Conservation (phyloP, 202 grass and related monocot species). For the Saccharum hybrid region DNA sequence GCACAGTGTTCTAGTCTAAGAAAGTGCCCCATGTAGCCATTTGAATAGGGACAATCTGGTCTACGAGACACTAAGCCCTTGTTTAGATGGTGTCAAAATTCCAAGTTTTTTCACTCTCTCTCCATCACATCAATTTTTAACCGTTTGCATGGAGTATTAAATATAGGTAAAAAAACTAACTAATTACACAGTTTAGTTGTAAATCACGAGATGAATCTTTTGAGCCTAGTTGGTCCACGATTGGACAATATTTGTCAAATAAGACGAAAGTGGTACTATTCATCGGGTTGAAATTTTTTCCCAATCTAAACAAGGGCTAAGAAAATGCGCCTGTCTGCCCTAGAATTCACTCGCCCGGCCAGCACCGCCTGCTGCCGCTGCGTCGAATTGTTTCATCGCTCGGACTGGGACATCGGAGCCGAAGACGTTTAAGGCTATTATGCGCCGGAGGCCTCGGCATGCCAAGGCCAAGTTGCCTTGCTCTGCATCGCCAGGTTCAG, state of each 20-base stretch:
- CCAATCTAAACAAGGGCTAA: too few species aligned
- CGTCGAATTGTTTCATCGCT: slow-evolving; percentile 20
- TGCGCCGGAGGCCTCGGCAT: background rate
- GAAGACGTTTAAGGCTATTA: background rate
- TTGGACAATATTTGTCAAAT: too few species aligned
- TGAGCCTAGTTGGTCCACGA: too few species aligned
- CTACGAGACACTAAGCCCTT: background rate
- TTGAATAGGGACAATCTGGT: background rate
- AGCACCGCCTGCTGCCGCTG: background rate
- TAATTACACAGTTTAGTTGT: too few species aligned
- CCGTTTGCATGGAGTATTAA: too few species aligned
- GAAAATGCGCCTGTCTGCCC: background rate
- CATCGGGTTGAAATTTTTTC: too few species aligned
- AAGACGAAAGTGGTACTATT: too few species aligned
- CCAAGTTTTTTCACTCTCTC: too few species aligned
- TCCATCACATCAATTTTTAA: too few species aligned
- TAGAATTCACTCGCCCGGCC: background rate
- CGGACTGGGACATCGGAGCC: slow-evolving; percentile 9
- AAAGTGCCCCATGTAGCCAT: background rate
- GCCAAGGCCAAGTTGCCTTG: background rate
- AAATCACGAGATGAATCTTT: too few species aligned
- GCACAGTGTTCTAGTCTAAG: background rate
- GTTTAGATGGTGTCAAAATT: too few species aligned
- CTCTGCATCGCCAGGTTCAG: slow-evolving; percentile 10
- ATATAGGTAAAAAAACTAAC: too few species aligned